These are phyloP conservation scores for Tricholoma sp. DNA, from an alignment of 768 basidiomycete genomes.

Conservation along the genomic window DNA sequence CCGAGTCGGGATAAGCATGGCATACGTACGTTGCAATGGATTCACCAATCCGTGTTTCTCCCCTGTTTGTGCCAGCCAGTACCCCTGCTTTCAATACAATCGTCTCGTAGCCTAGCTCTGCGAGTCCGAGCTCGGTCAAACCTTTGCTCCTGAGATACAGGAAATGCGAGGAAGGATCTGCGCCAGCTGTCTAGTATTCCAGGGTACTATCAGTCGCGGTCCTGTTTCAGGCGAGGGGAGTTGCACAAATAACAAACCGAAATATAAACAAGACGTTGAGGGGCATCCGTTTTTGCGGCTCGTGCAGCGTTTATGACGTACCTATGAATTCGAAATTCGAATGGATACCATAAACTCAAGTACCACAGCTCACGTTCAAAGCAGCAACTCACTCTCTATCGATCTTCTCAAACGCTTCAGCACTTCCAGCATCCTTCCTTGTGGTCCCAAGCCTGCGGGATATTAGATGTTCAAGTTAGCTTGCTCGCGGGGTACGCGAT, in stretches of 20 bases:
- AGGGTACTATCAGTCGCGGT: not conserved
- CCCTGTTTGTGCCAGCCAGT: slow-evolving; percentile 44
- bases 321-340: too few relatives aligned
- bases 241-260: slow-evolving; percentile 41
- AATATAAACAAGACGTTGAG: slow-evolving; percentile 66
- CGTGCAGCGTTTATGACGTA: slow-evolving; percentile 73
- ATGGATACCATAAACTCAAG: too few relatives aligned
- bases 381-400: slow-evolving; percentile 59
- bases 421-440: slow-evolving; percentile 52
- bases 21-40: slow-evolving; percentile 34
- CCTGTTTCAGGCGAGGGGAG: too few relatives aligned
- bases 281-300: slow-evolving; percentile 50
- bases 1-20: not conserved
- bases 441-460: slow-evolving; percentile 59
- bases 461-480: not conserved
- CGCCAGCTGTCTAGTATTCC: slow-evolving; percentile 36
- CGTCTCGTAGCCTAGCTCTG: slow-evolving; percentile 67
- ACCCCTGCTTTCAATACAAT: slow-evolving; percentile 64
- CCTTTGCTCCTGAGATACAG: slow-evolving; percentile 71
- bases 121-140: slow-evolving; percentile 64
- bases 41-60: slow-evolving; percentile 36
- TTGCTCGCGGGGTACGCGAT: not conserved
- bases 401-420: slow-evolving; percentile 67
- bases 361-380: not conserved
- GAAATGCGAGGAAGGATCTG: slow-evolving; percentile 43